Percentiles rank a stretch among this genome's conserved stretches.
Evolutionary conservation across 768 basidiomycete genomes (phyloP).

Genomic region (Lactarius tabidus): DNA sequence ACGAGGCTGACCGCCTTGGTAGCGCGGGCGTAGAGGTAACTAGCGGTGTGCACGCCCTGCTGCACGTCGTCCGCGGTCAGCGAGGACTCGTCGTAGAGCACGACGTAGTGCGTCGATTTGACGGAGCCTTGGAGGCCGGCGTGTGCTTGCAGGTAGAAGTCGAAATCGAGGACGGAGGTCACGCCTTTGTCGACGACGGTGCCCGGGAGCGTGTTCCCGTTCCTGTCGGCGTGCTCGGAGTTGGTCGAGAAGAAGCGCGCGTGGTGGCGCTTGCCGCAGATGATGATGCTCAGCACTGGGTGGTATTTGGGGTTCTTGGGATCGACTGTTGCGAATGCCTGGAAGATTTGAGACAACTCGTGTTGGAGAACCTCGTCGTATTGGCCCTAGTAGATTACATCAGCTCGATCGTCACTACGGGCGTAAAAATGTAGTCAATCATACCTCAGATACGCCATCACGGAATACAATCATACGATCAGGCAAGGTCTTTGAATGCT

Average conservation of each 20-base stretch:
- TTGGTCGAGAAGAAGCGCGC: conserved; percentile 58
- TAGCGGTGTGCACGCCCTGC: conserved; percentile 61
- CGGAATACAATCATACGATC: conserved; percentile 69
- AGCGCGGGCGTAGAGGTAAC: conserved; percentile 77
- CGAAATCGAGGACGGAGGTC: conserved; percentile 42
- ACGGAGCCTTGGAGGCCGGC: conserved; percentile 70
- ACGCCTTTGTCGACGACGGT: conserved; percentile 79
- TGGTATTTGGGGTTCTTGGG: conserved; percentile 47
- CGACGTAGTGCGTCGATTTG: conserved; percentile 72
- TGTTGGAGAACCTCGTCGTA: conserved; percentile 55
- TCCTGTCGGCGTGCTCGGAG: conserved; percentile 48
- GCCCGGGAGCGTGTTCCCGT: conserved; percentile 75
- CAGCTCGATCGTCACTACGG: background rate
- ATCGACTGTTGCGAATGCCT: conserved; percentile 53
- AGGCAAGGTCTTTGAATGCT: conserved; percentile 49
- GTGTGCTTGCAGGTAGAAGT: conserved; percentile 54
- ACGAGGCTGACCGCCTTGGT: conserved; percentile 81
- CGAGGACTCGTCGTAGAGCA: conserved; percentile 72
- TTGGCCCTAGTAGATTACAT: conserved; percentile 58
- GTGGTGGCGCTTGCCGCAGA: conserved; percentile 75
- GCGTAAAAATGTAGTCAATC: conserved; percentile 22
- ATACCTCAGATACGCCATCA: conserved; percentile 81
- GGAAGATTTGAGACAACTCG: conserved; percentile 59
- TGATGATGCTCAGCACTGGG: conserved; percentile 64
- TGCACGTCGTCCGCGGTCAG: conserved; percentile 72